These are phyloP conservation scores for Entoloma clypeatum DNA, from an alignment of 1,284 basidiomycete species.

Conservation along the genomic window DNA sequence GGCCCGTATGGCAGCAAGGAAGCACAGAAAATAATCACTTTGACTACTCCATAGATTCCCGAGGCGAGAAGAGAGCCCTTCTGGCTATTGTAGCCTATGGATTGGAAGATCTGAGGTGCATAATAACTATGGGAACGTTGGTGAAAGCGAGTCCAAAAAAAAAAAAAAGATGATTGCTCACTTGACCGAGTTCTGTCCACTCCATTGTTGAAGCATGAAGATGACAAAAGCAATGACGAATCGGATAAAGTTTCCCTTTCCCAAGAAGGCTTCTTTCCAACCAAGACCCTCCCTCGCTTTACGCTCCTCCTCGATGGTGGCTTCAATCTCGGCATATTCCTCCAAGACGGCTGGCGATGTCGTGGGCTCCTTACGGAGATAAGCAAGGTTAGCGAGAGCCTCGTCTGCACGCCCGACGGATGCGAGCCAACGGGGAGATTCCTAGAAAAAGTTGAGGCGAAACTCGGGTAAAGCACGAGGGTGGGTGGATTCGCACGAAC, in stretches of 20 bases:
- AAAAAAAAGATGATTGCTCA: conserved; percentile 19
- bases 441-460: conserved; percentile 42
- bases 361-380: conserved; percentile 49
- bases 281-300: conserved; percentile 54
- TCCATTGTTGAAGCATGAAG: conserved; percentile 70
- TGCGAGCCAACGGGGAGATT: conserved; percentile 64
- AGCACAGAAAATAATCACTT: no score
- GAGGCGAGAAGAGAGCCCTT: conserved; percentile 70
- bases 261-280: conserved; percentile 64
- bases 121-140: conserved; percentile 56
- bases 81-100: conserved; percentile 62
- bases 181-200: conserved; percentile 69
- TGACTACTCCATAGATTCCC: conserved; percentile 84
- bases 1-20: conserved; percentile 24
- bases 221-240: conserved; percentile 69
- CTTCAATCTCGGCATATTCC: conserved; percentile 67
- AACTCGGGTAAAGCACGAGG: conserved; percentile 32
- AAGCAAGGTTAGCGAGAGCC: conserved; percentile 49
- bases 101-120: conserved; percentile 69
- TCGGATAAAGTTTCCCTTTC: conserved; percentile 69
- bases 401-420: conserved; percentile 49
- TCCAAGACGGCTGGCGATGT: conserved; percentile 48
- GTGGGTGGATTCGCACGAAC: conserved; percentile 24
- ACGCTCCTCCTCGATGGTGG: conserved; percentile 60
- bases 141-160: conserved; percentile 32